Base-by-base conservation (phyloP, 2,329 filamentous ascomycete species). In the Teratosphaeria pseudoeucalypti region DNA sequence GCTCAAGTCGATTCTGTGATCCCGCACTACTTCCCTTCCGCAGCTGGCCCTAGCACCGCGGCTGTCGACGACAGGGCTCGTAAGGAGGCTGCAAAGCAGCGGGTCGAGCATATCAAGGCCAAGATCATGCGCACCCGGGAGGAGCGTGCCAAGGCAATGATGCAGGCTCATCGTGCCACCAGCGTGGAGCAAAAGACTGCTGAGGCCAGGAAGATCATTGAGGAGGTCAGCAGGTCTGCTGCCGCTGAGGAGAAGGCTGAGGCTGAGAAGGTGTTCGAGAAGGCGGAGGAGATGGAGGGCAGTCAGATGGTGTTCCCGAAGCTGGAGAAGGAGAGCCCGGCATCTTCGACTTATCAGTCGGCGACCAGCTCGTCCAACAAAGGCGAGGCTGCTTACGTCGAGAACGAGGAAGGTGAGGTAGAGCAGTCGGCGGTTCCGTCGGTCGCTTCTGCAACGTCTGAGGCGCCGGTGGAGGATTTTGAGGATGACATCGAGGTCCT, bases 241-340 rank as follows among this genome's bases (percentile, higher is more conserved):
- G 53, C 58, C 57, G 57, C 55, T 54, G 69, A 70, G 57, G 66
- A 71, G 55, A 66, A 70, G 54, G 71, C 75, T 58, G 71, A 68
- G 11, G 61, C 61, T 27, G 63, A 67, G 10, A 70, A 76, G 56
- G 67, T 6, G 29, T 32, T 73, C 49, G 67, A 72, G 34, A 60
- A 62, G 49, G 32, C 52, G 56, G 60, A 66, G 54, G 55, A 64
- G 56, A 55, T 70, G 54, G 65, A 71, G 59, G 64, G 68, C 54
- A 89, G 86, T 75, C 85, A 86, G 68, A 96, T 97, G 91, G 92
- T 97, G 71, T 97, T 97, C 82, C 94, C 94, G 62, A 95, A 89
- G 74, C 82, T 97, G 47, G 91, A 96, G 67, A 96, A 95, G 77
- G 94, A 97, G 76, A 95, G 91, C 10, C 90, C 92, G 2, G 80